These are phyloP conservation scores for Penicillium mononematosum DNA, from an alignment of 495 filamentous ascomycete genomes.

Conservation along the genomic window DNA sequence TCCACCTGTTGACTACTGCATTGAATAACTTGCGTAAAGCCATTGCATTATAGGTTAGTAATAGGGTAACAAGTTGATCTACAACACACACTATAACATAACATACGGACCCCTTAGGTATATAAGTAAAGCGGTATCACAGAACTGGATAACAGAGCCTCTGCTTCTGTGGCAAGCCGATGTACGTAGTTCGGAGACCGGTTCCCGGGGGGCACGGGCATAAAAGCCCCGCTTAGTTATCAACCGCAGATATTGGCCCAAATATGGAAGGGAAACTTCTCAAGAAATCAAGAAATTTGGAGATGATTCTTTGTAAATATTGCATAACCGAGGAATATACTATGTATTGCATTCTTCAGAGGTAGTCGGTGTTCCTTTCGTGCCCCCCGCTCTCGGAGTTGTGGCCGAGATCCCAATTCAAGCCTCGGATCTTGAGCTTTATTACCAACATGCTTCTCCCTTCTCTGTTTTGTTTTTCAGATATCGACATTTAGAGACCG, in stretches of 20 bases:
- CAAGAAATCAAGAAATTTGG: neutral
- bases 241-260: neutral
- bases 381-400: constrained; percentile 20
- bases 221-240: too few relatives aligned
- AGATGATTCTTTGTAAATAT: neutral
- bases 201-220: too few relatives aligned
- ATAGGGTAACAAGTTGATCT: too few relatives aligned
- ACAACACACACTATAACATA: too few relatives aligned
- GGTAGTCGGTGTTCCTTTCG: neutral
- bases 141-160: too few relatives aligned
- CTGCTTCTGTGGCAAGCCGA: too few relatives aligned
- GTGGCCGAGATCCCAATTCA: constrained; percentile 5
- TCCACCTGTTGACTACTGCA: too few relatives aligned
- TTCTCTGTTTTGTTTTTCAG: neutral
- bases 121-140: too few relatives aligned
- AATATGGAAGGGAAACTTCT: neutral
- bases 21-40: too few relatives aligned
- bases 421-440: constrained; percentile 7
- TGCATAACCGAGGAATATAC: constrained; percentile 2
- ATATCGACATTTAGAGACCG: neutral
- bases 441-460: constrained; percentile 1
- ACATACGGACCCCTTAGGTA: too few relatives aligned
- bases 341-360: neutral
- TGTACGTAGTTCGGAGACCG: too few relatives aligned
- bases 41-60: too few relatives aligned